Evolutionary conservation across 2,329 filamentous ascomycete genomes (phyloP), one percentile per base, ranked within the genome.

Genomic region (Apiospora hydei): DNA sequence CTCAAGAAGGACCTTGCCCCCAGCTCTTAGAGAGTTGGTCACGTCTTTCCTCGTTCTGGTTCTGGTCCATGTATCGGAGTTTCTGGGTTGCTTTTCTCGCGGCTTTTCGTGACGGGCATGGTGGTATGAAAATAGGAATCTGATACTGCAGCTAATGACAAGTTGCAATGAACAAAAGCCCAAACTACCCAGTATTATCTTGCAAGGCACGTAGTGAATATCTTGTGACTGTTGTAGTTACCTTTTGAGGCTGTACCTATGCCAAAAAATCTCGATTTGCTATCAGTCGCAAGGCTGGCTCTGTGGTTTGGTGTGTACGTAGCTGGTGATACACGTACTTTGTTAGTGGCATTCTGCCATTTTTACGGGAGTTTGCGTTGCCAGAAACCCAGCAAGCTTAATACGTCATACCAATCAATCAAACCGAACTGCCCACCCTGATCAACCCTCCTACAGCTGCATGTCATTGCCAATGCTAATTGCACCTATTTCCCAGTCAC

Each of bases 1-100:
- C 94, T 99, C 94, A 99, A 99, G 95, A 99, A 98, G 94, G 96
- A 99, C 81, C 84, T 90, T 74, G 85, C 83, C 77, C 86, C 78
- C 86, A 87, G 78, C 81, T 81, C 82, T 75, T 85, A 84, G 80
- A 75, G 72, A 73, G 73, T 75, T 41, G 57, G 57, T 72, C 77
- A 74, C 75, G 76, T 77, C 71, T 84, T 85, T 85, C 80, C 81
- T 84, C 83, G 68, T 69, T 69, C 68, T 51, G 80, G 84, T 80
- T 80, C 77, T 84, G 81, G 80, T 82, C 80, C 85, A 86, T 85
- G 85, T 85, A 88, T 85, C 82, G 87, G 87, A 88, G 87, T 89
- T 83, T 83, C 81, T 85, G 85, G 84, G 83, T 84, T 83, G 79
- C 80, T 83, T 83, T 81, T 77, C 77, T 72, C 69, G 71, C 66